Base-by-base conservation (phyloP, 2,329 filamentous ascomycete genomes). In the Plectosphaerella plurivora region DNA sequence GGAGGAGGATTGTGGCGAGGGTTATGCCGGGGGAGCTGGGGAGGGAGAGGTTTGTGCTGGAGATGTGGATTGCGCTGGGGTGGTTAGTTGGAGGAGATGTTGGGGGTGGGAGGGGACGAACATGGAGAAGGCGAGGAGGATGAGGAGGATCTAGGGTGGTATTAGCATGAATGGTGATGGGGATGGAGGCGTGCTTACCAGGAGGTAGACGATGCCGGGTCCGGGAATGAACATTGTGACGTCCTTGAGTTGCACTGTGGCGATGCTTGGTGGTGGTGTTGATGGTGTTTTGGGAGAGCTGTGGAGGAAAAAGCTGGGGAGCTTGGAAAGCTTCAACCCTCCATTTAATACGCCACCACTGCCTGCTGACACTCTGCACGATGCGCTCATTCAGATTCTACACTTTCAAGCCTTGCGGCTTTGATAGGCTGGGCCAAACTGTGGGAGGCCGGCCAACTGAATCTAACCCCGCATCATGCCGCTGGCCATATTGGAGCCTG, bases 1-100 rank as follows among this genome's bases (percentile, higher is more conserved):
- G 74, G 3, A 76, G 68, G 45, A 76, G 54, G 47, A 69, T 64
- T 16, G 68, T 63, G 14, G 72, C 53, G 50, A 74, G 58, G 24
- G 73, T 71, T 9, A 72, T 49, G 45, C 45, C 52, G 0, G 68
- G 60, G 2, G 69, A 63, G 49, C 75, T 58, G 25, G 72, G 72
- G 7, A 77, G 70, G 22, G 71, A 73, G 41, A 76, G 68, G 48
- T 61, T 63, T 15, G 63, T 54, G 52, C 61, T 64, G 55, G 68
- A 66, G 59, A 73, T 60, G 58, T 75, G 71, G 49, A 71, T 61
- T 58, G 70, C 63, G 12, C 73, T 76, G 51, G 15, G 18, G 41
- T 20, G 28, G 41, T 44, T 44, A 44, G 28, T 47, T 22, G 22
- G 49, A 37, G 47, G 57, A n/a, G 51, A 55, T 44, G 37, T 10